Evolutionary conservation across 352 stramenopile species (phyloP), one percentile per base, ranked within the genome.

Genomic region (Globisporangium apiculatum): DNA sequence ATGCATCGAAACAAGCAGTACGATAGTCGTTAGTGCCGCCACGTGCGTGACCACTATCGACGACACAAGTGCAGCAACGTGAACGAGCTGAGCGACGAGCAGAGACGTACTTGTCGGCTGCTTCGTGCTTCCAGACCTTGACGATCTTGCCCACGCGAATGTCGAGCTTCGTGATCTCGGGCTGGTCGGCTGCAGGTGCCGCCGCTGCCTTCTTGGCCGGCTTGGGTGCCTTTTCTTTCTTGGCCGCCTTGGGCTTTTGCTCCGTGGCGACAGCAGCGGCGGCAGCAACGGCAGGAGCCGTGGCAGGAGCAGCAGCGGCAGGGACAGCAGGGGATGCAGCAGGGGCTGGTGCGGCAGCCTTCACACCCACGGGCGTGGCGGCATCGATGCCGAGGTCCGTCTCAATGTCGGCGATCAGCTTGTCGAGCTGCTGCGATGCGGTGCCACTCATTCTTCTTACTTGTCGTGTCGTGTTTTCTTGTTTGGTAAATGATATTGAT

Each of bases 81-180:
- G n/a, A 37, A 50, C 18, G n/a, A 40, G 5, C 4, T 4, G 11
- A 17, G 7, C 36, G 1, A 43, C 12, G 14, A 61, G 14, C 0
- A 37, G 3, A 31, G 9, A 70, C 69, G 43, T 59, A 86, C 73
- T 96, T 96, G 63, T 97, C 89, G 31, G 85, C 86, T 7, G 78
- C 91, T 51, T 94, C 85, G 70, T 97, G 89, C 69, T 95, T 94
- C 87, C 87, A 97, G 48, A 94, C 87, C 60, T 96, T 96, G 59
- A 92, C 73, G 68, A 97, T 96, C 59, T 92, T 76, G 36, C 89
- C 89, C 41, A 97, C 89, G 57, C 88, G 87, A 60, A 97, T 96
- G 72, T 97, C 87, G 37, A 96, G 74, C 69, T 97, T 96, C 58
- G 88, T 94, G 72, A 97, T 93, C 63, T 95, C 85, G 1, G 83